Base-by-base conservation (phyloP, 345 rosid genomes). In the Cardamine resedifolia region DNA sequence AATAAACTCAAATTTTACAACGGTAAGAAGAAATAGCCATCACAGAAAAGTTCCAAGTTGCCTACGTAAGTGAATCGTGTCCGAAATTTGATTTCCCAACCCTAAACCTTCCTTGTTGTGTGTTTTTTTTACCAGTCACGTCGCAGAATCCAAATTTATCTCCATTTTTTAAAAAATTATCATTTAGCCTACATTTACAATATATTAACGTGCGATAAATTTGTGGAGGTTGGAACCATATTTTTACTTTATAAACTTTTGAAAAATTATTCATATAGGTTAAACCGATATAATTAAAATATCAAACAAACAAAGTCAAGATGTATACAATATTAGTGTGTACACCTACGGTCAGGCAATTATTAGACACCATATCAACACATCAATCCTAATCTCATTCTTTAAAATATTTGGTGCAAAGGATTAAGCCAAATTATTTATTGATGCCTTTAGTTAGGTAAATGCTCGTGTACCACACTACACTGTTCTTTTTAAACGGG, bases 381-480 rank as follows among this genome's bases (percentile, higher is more conserved):
- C 30, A 45, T 64, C 16, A 2, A 73, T 55, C 71, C 49, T 64
- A 73, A 73, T 57, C 51, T 33, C 34, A 55, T 34, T 73, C 58
- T 58, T 64, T 63, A n/a, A 49, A 6, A 49, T 66, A 58, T 39
- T 58, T 74, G 67, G 34, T 58, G 49, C 61, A 66, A 58, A 58
- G 61, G 20, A 66, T 66, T 50, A 74, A 30, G 61, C 34, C 45
- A 49, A 74, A 74, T 74, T 44, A 51, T 74, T 58, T 33, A 73
- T 65, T 4, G 4, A 64, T 64, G 48, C 26, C 64, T 39, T 41
- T 51, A 1, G 64, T 53, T 75, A 61, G 70, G 78, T 75, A 61
- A 27, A 61, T 75, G 78, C 74, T 75, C 64, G 57, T 74, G 71
- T 47, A 73, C 72, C 72, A 65, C 77, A 65, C 51, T 64, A 57